Evolutionary conservation across 805 yeast genomes (phyloP).

Genomic region (Lipomyces chichibuensis): DNA sequence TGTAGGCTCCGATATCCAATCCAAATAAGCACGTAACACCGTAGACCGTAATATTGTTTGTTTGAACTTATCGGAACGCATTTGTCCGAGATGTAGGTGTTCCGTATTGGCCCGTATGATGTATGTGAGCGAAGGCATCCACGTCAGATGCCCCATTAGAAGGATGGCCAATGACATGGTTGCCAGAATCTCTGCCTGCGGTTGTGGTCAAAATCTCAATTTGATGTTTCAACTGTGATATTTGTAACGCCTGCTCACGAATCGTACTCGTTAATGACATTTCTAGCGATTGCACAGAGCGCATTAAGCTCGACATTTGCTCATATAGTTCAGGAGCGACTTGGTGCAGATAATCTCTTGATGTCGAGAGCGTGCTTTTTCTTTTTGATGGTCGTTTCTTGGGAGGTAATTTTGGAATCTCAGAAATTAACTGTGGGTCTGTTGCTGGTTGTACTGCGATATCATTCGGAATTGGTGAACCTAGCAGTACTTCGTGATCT

Average conservation of each 20-base stretch:
- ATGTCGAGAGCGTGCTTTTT: not conserved
- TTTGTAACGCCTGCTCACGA: slow-evolving; percentile 16
- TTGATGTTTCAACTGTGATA: slow-evolving; percentile 14
- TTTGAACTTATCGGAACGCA: slow-evolving; percentile 1
- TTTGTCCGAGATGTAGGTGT: not conserved
- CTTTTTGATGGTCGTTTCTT: not conserved
- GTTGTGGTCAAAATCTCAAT: not conserved
- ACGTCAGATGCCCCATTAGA: not conserved
- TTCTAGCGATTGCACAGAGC: slow-evolving; percentile 8
- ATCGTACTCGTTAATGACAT: not conserved
- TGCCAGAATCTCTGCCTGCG: not conserved
- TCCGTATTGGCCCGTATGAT: slow-evolving; percentile 3
- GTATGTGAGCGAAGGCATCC: slow-evolving; percentile 2
- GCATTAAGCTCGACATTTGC: slow-evolving; percentile 3
- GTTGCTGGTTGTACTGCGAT: not conserved
- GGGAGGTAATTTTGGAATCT: not conserved
- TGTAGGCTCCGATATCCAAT: not conserved
- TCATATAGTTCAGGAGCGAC: slow-evolving; percentile 9
- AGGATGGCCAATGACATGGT: not conserved
- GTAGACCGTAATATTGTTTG: not conserved
- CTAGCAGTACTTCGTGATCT: not conserved
- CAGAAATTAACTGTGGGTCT: slow-evolving; percentile 3
- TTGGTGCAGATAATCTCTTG: not conserved
- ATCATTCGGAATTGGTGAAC: not conserved
- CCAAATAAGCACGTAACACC: no score